Evolutionary conservation across 306 rosid genomes (phyloP).

Genomic region (Alnus glutinosa): DNA sequence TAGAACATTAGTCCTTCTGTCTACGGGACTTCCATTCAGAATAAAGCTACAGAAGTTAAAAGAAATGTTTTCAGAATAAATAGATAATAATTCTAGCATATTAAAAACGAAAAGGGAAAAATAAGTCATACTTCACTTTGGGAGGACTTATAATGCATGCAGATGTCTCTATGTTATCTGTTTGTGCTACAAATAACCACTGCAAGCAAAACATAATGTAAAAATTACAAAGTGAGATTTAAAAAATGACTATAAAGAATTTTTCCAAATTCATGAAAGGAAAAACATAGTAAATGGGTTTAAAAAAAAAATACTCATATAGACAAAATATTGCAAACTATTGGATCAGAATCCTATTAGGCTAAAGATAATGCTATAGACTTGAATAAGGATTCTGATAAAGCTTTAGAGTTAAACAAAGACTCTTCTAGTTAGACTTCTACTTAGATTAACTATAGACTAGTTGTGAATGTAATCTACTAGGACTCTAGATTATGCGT

Average conservation of each 20-base stretch:
- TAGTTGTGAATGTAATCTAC: too few species aligned
- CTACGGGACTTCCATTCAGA: conserved; percentile 80
- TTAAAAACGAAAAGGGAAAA: conserved; percentile 14
- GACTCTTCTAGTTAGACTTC: too few species aligned
- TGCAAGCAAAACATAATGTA: conserved; percentile 32
- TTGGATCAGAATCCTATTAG: too few species aligned
- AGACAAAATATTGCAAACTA: not conserved
- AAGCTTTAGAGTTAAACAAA: too few species aligned
- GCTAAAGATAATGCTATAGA: too few species aligned
- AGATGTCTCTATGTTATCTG: conserved; percentile 73
- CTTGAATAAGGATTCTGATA: too few species aligned
- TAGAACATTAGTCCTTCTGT: conserved; percentile 45
- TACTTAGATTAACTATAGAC: too few species aligned
- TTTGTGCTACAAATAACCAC: conserved; percentile 78
- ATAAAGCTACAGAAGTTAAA: conserved; percentile 65
- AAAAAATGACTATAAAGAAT: conserved; percentile 7
- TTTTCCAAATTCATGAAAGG: not conserved
- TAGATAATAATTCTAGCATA: conserved; percentile 8
- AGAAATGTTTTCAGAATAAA: conserved; percentile 35
- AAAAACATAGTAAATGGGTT: conserved; percentile 10
- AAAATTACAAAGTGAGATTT: not conserved
- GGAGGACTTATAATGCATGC: conserved; percentile 87
- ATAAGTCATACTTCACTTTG: conserved; percentile 68
- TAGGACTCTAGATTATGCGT: too few species aligned
- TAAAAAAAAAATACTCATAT: not conserved